These are phyloP conservation scores for Talaromyces sp. DNA, from an alignment of 2,329 filamentous ascomycete genomes.

Conservation along the genomic window DNA sequence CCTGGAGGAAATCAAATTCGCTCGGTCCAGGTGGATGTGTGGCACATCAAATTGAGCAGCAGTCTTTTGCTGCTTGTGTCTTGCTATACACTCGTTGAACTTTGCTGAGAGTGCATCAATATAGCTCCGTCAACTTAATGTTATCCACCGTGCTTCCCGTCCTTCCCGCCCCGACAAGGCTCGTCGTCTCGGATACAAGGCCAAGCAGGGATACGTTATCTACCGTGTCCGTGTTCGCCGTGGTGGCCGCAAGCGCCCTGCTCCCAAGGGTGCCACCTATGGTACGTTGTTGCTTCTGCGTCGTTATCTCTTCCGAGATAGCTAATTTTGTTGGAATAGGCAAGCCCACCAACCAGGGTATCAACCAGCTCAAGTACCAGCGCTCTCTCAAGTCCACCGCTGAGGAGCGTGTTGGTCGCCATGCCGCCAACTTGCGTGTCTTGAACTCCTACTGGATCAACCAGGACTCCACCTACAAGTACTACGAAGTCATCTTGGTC, in stretches of 20 bases:
- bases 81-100: constrained; percentile 99
- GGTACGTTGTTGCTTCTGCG: constrained; percentile 57
- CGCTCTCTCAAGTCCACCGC: constrained; percentile 95
- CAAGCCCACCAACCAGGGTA: constrained; percentile 99
- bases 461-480: constrained; percentile 99
- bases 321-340: constrained; percentile 53
- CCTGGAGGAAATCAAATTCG: constrained; percentile 6
- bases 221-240: constrained; percentile 98
- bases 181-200: constrained; percentile 99
- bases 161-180: constrained; percentile 99
- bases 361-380: constrained; percentile 99
- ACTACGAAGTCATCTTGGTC: constrained; percentile 99
- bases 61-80: constrained; percentile 45
- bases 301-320: neutral
- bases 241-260: constrained; percentile 97
- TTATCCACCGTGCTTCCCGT: constrained; percentile 98
- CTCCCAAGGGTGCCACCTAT: constrained; percentile 96
- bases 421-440: constrained; percentile 97
- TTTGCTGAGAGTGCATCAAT: constrained; percentile 99
- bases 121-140: constrained; percentile 99
- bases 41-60: constrained; percentile 33
- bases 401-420: constrained; percentile 99
- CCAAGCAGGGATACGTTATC: constrained; percentile 99
- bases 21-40: constrained; percentile 47
- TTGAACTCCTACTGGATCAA: constrained; percentile 99